These are phyloP conservation scores for Rubroboletus satanas DNA, from an alignment of 768 basidiomycete species.

Conservation along the genomic window DNA sequence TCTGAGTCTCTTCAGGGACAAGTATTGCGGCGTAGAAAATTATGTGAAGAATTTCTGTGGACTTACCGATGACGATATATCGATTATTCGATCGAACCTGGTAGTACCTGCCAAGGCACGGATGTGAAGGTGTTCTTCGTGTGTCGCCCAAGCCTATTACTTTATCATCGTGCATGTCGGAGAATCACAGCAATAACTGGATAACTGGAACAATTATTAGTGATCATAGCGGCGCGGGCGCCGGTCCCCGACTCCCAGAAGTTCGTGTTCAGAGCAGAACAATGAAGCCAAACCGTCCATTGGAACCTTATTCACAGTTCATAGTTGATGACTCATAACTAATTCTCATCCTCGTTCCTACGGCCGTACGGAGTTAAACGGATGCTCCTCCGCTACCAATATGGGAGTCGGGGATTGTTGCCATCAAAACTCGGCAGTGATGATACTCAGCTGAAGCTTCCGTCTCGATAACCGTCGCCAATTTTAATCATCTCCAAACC, in stretches of 20 bases:
- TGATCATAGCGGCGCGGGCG: too few relatives aligned
- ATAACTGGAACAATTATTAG: background rate
- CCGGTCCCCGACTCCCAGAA: too few relatives aligned
- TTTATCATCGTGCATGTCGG: constrained; percentile 3
- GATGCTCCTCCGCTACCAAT: too few relatives aligned
- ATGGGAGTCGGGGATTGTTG: too few relatives aligned
- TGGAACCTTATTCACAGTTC: too few relatives aligned
- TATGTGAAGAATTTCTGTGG: constrained; percentile 57
- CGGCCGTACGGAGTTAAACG: too few relatives aligned
- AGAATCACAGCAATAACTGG: background rate
- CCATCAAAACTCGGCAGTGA: background rate
- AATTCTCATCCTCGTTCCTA: too few relatives aligned
- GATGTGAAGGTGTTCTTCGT: constrained; percentile 17
- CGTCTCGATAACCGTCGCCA: background rate
- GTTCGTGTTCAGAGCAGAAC: too few relatives aligned
- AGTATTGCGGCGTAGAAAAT: constrained; percentile 64
- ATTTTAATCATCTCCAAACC: background rate
- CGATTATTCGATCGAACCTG: constrained; percentile 55
- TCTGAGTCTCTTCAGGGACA: constrained; percentile 53
- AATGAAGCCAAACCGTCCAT: too few relatives aligned
- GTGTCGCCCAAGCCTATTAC: background rate
- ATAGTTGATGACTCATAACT: too few relatives aligned
- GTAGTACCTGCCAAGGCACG: constrained; percentile 34
- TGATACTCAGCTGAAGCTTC: background rate
- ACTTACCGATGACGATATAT: constrained; percentile 62